A percentile compares a stretch with the other conserved stretches of the same genome.
Evolutionary conservation across 352 stramenopile genomes (phyloP).

Genomic region (Phytophthora pisi): DNA sequence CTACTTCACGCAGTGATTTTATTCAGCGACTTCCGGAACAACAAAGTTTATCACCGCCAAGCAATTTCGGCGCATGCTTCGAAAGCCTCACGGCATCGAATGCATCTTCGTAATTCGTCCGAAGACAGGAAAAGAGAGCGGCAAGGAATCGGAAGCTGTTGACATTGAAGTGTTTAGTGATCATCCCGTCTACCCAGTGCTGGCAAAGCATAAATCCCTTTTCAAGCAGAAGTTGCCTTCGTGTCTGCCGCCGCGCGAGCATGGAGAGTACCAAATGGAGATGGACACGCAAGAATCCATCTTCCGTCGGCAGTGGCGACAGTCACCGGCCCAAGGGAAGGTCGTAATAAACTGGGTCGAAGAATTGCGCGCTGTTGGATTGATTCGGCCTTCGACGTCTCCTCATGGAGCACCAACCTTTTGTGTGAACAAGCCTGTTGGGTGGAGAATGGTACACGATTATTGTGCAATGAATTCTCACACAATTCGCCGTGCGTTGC

Average conservation of each 20-base stretch:
- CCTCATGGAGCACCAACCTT: constrained; percentile 24
- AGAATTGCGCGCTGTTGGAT: not conserved
- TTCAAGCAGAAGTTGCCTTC: constrained; percentile 10
- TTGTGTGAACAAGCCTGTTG: constrained; percentile 27
- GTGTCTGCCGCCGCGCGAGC: not conserved
- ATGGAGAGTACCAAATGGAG: constrained; percentile 10
- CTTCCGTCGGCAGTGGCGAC: constrained; percentile 3
- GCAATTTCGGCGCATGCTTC: not conserved
- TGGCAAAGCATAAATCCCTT: not conserved
- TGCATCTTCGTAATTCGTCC: not conserved
- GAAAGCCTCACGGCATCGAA: not conserved
- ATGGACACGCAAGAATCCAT: constrained; percentile 7
- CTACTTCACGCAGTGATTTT: not conserved
- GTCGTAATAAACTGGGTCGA: constrained; percentile 11
- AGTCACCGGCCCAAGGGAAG: constrained; percentile 19
- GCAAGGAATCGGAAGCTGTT: not conserved
- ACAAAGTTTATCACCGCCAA: not conserved
- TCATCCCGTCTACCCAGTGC: constrained; percentile 5
- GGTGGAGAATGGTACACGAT: constrained; percentile 32
- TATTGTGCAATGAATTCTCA: constrained; percentile 14
- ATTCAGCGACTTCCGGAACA: not conserved
- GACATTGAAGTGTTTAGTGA: not conserved
- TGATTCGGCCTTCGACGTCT: constrained; percentile 15
- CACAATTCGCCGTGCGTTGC: not conserved
- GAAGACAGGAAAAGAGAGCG: not conserved